Conservation (phyloP, 345 rosid genomes). For the Eucalyptus pauciflora region DNA sequence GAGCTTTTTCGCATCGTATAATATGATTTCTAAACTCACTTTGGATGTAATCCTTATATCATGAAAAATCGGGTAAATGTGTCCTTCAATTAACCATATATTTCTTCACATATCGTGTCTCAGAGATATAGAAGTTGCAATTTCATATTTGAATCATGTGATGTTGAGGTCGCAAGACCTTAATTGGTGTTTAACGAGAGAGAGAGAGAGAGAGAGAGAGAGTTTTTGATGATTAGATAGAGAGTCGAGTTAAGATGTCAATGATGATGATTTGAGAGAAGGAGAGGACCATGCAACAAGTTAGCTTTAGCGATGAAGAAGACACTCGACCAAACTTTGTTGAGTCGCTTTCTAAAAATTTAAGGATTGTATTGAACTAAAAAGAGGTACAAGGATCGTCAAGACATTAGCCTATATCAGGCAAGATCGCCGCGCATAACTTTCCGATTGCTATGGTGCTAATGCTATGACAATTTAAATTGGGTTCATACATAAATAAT, state of each 20-base stretch:
- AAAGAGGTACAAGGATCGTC: neutral
- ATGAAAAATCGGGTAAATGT: neutral
- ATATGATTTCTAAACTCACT: neutral
- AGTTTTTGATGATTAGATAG: no score
- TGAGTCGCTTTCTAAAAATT: neutral
- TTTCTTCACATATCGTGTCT: no score
- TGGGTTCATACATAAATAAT: neutral
- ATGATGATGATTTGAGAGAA: neutral
- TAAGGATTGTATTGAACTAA: no score
- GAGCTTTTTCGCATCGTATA: neutral
- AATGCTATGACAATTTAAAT: neutral
- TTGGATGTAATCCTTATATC: neutral
- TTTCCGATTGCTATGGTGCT: neutral
- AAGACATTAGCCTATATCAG: neutral
- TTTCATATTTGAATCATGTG: no score
- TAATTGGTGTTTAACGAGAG: no score
- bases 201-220: no score
- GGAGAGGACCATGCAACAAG: neutral
- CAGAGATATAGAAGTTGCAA: accelerated
- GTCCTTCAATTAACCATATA: neutral
- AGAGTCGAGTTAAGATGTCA: neutral
- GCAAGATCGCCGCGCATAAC: neutral
- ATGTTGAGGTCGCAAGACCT: no score
- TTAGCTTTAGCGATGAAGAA: accelerated
- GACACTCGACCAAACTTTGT: neutral